Evolutionary conservation across 1,284 basidiomycete species (phyloP).

Genomic region (Cryptococcus maquisensis): DNA sequence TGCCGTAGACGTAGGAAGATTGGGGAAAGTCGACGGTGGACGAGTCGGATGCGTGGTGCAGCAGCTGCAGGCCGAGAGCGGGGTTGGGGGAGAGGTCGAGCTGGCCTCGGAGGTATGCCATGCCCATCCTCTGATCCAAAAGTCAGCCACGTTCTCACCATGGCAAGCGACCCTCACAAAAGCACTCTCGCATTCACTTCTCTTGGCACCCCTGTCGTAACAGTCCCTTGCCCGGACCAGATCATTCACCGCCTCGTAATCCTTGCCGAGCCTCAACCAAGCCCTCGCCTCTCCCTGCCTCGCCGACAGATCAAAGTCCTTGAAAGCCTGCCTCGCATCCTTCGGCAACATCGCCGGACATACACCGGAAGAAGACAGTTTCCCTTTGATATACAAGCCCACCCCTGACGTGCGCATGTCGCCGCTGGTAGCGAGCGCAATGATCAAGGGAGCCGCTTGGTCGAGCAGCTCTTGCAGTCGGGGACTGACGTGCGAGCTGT

Average conservation of each 20-base stretch:
- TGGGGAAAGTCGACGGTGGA: constrained; percentile 74
- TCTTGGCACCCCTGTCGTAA: constrained; percentile 71
- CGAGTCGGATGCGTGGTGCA: constrained; percentile 70
- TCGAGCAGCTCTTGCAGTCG: constrained; percentile 18
- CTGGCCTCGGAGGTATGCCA: constrained; percentile 85
- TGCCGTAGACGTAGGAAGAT: constrained; percentile 72
- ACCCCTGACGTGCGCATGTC: constrained; percentile 11
- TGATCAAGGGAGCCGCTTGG: constrained; percentile 29
- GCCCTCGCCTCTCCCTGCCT: constrained; percentile 65
- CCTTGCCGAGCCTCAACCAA: constrained; percentile 85
- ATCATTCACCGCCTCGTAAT: constrained; percentile 86
- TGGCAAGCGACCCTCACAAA: constrained; percentile 60
- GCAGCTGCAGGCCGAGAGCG: constrained; percentile 62
- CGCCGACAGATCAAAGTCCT: constrained; percentile 78
- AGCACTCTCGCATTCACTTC: constrained; percentile 66
- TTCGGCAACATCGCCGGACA: constrained; percentile 59
- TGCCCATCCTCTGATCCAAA: constrained; percentile 69
- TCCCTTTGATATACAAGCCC: constrained; percentile 39
- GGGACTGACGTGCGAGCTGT: constrained; percentile 6
- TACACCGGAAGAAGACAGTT: constrained; percentile 34
- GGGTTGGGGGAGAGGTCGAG: constrained; percentile 61
- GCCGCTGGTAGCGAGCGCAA: constrained; percentile 21
- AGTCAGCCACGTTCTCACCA: background rate
- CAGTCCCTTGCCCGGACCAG: constrained; percentile 66
- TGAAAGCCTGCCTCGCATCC: constrained; percentile 75